Conservation (phyloP, 805 yeast genomes). For the Candida schatavii region DNA sequence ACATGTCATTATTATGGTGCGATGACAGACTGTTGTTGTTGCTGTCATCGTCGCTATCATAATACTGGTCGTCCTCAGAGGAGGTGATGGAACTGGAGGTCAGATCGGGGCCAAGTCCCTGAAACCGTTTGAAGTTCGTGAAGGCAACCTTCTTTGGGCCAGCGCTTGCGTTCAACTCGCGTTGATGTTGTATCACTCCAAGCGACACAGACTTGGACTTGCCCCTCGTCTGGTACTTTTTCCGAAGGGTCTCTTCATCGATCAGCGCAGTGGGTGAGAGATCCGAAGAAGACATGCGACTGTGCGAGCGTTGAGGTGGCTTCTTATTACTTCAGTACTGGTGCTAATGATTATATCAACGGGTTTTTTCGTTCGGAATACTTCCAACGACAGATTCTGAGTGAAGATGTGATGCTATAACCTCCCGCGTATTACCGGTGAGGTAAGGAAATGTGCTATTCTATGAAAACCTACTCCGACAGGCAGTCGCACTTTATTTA, state of each 20-base stretch:
- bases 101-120: constrained; percentile 1
- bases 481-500: too few relatives aligned
- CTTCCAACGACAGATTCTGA: too few relatives aligned
- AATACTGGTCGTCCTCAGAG: constrained; percentile 6
- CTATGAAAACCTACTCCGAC: too few relatives aligned
- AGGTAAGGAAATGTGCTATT: too few relatives aligned
- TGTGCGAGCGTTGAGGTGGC: too few relatives aligned
- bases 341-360: too few relatives aligned
- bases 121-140: constrained; percentile 8
- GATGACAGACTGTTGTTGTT: background rate
- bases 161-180: background rate
- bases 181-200: constrained; percentile 12
- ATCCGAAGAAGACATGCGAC: constrained; percentile 6
- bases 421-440: too few relatives aligned
- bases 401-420: too few relatives aligned
- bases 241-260: background rate
- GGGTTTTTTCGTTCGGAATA: too few relatives aligned
- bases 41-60: constrained; percentile 5
- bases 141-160: constrained; percentile 15
- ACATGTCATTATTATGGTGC: too few relatives aligned
- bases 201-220: constrained; percentile 17
- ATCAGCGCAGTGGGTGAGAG: constrained; percentile 3
- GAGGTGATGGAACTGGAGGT: constrained; percentile 5
- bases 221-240: constrained; percentile 3
- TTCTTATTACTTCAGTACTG: too few relatives aligned